Evolutionary conservation across 768 basidiomycete genomes (phyloP).

Genomic region (Phaeotremella fagi): DNA sequence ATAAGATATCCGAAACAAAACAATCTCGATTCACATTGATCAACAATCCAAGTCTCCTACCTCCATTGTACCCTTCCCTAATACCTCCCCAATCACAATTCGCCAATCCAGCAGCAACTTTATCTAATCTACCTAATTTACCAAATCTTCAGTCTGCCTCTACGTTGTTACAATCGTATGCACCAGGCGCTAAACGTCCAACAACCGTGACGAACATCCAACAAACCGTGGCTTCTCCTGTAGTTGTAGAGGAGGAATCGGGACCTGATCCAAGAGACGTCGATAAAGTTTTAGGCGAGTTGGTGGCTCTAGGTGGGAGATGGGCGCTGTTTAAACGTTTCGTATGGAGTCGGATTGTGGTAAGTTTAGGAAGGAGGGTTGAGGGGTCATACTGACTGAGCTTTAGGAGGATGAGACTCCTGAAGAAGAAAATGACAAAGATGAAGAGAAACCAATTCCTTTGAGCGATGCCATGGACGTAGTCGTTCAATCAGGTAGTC

Average conservation of each 20-base stretch:
- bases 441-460: slow-evolving; percentile 7
- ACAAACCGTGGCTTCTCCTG: slow-evolving; percentile 1
- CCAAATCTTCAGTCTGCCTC: slow-evolving; percentile 38
- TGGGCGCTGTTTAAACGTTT: slow-evolving; percentile 91
- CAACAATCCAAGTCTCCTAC: slow-evolving; percentile 31
- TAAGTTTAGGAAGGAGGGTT: slow-evolving; percentile 40
- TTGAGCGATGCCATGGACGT: slow-evolving; percentile 17
- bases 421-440: slow-evolving; percentile 11
- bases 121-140: slow-evolving; percentile 13
- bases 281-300: slow-evolving; percentile 81
- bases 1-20: slow-evolving; percentile 48
- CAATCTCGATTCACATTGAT: slow-evolving; percentile 43
- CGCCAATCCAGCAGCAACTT: slow-evolving; percentile 31
- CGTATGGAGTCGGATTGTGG: slow-evolving; percentile 67
- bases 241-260: slow-evolving; percentile 50
- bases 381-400: neutral
- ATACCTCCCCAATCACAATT: slow-evolving; percentile 23
- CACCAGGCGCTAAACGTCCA: slow-evolving; percentile 29
- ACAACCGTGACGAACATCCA: neutral
- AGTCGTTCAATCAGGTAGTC: slow-evolving; percentile 46
- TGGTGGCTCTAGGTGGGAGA: slow-evolving; percentile 80
- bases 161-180: slow-evolving; percentile 40
- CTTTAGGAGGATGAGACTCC: slow-evolving; percentile 10
- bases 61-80: slow-evolving; percentile 34
- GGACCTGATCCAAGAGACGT: slow-evolving; percentile 79